Conservation (phyloP, 345 rosid species). For the Rhodamnia rubescens region DNA sequence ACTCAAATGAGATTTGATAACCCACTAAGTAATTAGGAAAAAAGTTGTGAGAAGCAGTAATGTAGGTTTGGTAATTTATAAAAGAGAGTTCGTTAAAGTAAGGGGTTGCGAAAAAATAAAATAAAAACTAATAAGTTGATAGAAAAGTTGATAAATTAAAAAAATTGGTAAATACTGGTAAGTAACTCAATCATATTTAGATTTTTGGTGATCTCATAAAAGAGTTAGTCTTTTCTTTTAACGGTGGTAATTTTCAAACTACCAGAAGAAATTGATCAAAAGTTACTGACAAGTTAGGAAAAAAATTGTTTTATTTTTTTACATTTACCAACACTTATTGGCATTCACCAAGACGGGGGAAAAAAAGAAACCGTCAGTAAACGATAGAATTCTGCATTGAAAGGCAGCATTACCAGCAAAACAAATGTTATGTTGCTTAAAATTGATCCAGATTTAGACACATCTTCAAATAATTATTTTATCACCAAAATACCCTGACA, state of each 20-base stretch:
- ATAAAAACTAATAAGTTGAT: neutral
- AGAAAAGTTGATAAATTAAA: no score
- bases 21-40: no score
- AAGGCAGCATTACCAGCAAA: neutral
- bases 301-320: neutral
- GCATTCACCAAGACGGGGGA: neutral
- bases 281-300: neutral
- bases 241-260: neutral
- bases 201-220: neutral
- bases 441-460: neutral
- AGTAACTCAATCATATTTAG: neutral
- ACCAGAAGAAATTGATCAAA: neutral
- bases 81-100: no score
- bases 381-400: neutral
- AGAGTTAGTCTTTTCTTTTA: neutral
- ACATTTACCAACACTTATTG: neutral
- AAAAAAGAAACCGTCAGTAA: neutral
- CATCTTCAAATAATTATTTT: neutral
- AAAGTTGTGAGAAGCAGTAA: no score
- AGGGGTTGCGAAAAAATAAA: no score
- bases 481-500: neutral
- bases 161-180: no score
- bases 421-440: neutral
- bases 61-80: no score
- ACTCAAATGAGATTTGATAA: no score